Percentiles rank a stretch among this genome's conserved stretches.
phyloP scores from a whole-genome alignment of 2,329 filamentous ascomycete species.

The Fusarium sambucinum region DNA sequence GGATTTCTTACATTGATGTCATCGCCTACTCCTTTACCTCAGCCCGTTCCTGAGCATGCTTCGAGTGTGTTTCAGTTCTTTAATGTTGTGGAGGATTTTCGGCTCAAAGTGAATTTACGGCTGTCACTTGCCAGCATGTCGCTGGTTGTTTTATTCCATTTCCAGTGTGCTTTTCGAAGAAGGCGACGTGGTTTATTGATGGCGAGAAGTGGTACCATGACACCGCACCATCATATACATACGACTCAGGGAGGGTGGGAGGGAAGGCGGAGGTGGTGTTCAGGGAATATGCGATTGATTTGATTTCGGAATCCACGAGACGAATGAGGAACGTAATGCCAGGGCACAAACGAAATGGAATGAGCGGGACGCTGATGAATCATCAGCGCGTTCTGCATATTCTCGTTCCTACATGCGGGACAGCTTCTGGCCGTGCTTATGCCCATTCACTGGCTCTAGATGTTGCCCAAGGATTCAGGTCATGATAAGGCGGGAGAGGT shows the following conservation, averaged over 20 bases:
- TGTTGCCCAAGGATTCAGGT: slow-evolving; percentile 30
- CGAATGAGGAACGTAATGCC: slow-evolving; percentile 32
- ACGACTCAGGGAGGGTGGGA: slow-evolving; percentile 7
- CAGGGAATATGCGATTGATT: slow-evolving; percentile 32
- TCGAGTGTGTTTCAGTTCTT: slow-evolving; percentile 47
- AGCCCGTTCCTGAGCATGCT: slow-evolving; percentile 42
- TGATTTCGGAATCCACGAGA: slow-evolving; percentile 34
- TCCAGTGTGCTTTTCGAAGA: slow-evolving; percentile 19
- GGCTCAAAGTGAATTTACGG: slow-evolving; percentile 29
- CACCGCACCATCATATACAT: slow-evolving; percentile 32
- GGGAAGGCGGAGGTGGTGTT: slow-evolving; percentile 36
- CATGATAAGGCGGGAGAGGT: slow-evolving; percentile 27
- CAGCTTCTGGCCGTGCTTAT: slow-evolving; percentile 39
- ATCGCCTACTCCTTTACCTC: slow-evolving; percentile 46
- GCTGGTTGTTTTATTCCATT: slow-evolving; percentile 41
- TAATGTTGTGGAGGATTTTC: slow-evolving; percentile 49
- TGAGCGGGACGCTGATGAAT: slow-evolving; percentile 6
- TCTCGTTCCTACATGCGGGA: slow-evolving; percentile 26
- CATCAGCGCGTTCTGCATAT: slow-evolving; percentile 32
- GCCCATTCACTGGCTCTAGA: slow-evolving; percentile 41
- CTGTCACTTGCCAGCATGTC: slow-evolving; percentile 34
- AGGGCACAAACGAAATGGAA: slow-evolving; percentile 4
- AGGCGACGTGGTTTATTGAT: slow-evolving; percentile 33
- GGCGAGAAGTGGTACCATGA: slow-evolving; percentile 27
- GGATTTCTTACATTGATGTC: slow-evolving; percentile 50